Base-by-base conservation (phyloP, 2,329 filamentous ascomycete species). In the Colletotrichum camelliae region DNA sequence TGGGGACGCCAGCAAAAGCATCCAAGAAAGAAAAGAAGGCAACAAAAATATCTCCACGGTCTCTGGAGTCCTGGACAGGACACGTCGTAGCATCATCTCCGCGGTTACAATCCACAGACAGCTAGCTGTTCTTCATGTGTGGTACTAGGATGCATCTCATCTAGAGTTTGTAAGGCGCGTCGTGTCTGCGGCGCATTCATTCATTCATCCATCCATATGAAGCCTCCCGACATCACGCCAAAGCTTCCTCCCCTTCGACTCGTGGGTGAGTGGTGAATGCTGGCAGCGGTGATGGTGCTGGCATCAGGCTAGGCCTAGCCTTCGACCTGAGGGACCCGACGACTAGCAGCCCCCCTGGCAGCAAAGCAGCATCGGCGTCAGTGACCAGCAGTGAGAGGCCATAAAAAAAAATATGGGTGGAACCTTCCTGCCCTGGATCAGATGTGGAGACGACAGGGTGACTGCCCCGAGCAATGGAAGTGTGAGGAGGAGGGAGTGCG, bases 381-480 rank as follows among this genome's bases (percentile, higher is more conserved):
- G 62, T 18, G 33, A 72, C 13, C n/a, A 39, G 29, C n/a, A 60
- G 31, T n/a, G 48, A 43, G 16, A 27, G 13, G 24, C n/a, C 27
- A 29, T 12, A 68, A 61, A 52, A 61, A 52, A 67, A 68, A 69
- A 27, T 5, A 52, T 33, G 37, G 35, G 70, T 57, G 70, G 55
- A 52, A 21, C 61, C 35, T 29, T 62, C 65, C 31, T 62, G 65
- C 35, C 31, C 52, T 61, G 64, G 64, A 35, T 24, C 37, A n/a
- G 15, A 27, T 33, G 72, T 75, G 72, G 72, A 72, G 69, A 72
- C 72, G 69, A 72, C 68, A 75, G 55, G 69, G 62, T 64, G 52
- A 62, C 29, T 43, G 62, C 31, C 37, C 70, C 52, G 27, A 66
- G 70, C 37, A 48, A 24, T 24, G 31, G 16, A 21, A 43, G 39